Base-by-base conservation (phyloP, 495 filamentous ascomycete species). In the Penicillium alfredii region DNA sequence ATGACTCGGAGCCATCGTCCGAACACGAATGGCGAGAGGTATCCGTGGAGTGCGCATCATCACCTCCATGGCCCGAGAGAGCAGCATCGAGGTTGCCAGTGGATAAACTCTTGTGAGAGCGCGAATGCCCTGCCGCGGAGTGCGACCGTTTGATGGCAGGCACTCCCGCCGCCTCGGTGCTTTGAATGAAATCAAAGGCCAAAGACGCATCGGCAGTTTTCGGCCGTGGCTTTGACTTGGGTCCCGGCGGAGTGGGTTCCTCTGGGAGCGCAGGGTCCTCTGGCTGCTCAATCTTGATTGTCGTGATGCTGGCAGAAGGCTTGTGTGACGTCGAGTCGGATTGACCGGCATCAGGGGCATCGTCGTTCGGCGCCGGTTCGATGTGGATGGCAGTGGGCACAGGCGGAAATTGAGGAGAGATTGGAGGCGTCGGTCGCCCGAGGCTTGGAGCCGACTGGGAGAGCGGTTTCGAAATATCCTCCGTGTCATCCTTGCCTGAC, bases 261-360 rank as follows among this genome's bases (percentile, higher is more conserved):
- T 73, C 75, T 7, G 76, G 74, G 16, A 81, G 67, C 10, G 76
- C 80, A 47, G 86, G 77, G 28, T 70, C 40, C 13, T 55, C 71
- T 10, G 34, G 34, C 19, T 21, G 40, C 8, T 49, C 38, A 7
- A 47, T 38, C 18, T 78, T 71, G 12, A 80, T 61, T 3, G 74
- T 81, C 16, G 67, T 63, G 26, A 75, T 56, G 14, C 74, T 86
- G 44, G 77, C 85, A 28, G 82, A 78, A 0, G 82, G 81, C 40
- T 88, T 83, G 6, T 77, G 81, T 2, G 84, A 90, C 6, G 83
- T 69, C 7, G 85, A 88, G 6, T 84, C 56, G 0, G 83, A 84
- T 6, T 82, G 76, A 45, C 83, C 82, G 2, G 80, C 66, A 68
- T 48, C 81, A 70, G 0, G 74, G 76, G 49, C 80, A 78, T 30